Conservation (phyloP, 495 filamentous ascomycete species). For the Tetracladium setigerum region DNA sequence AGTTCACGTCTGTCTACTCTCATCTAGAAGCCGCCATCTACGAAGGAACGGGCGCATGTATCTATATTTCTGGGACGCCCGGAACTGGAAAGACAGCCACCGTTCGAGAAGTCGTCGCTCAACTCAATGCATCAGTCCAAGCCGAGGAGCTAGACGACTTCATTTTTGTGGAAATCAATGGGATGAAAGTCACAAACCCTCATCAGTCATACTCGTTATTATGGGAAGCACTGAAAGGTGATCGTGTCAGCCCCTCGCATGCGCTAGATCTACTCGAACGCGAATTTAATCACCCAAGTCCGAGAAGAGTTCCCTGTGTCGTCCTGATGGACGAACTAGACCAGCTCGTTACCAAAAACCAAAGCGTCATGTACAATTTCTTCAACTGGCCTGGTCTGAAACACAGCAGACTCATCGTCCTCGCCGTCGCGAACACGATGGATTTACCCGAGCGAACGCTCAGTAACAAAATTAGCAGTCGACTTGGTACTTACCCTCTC, state of each 20-base stretch:
- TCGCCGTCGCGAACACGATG: slow-evolving; percentile 99
- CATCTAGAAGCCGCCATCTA: slow-evolving; percentile 93
- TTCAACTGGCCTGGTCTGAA: slow-evolving; percentile 98
- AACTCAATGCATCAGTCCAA: slow-evolving; percentile 75
- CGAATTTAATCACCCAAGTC: slow-evolving; percentile 86
- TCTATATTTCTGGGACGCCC: slow-evolving; percentile 98
- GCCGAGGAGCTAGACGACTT: slow-evolving; percentile 97
- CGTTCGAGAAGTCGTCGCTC: slow-evolving; percentile 87
- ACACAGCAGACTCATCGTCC: slow-evolving; percentile 86
- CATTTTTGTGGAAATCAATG: slow-evolving; percentile 99
- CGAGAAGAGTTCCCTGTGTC: slow-evolving; percentile 88
- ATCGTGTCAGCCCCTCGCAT: slow-evolving; percentile 86
- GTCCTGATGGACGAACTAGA: slow-evolving; percentile 99
- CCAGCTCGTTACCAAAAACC: slow-evolving; percentile 94
- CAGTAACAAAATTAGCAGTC: slow-evolving; percentile 94
- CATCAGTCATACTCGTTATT: slow-evolving; percentile 93
- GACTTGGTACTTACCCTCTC: slow-evolving; percentile 47
- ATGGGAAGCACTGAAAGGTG: slow-evolving; percentile 92
- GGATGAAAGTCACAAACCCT: slow-evolving; percentile 98
- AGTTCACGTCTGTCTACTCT: slow-evolving; percentile 86
- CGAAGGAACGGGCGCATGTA: slow-evolving; percentile 87
- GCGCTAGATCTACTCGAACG: slow-evolving; percentile 83
- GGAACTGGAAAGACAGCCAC: slow-evolving; percentile 99
- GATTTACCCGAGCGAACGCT: slow-evolving; percentile 94
- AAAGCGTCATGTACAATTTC: slow-evolving; percentile 99